Evolutionary conservation across 2,329 filamentous ascomycete genomes (phyloP).

Genomic region (Exophiala aquamarina): DNA sequence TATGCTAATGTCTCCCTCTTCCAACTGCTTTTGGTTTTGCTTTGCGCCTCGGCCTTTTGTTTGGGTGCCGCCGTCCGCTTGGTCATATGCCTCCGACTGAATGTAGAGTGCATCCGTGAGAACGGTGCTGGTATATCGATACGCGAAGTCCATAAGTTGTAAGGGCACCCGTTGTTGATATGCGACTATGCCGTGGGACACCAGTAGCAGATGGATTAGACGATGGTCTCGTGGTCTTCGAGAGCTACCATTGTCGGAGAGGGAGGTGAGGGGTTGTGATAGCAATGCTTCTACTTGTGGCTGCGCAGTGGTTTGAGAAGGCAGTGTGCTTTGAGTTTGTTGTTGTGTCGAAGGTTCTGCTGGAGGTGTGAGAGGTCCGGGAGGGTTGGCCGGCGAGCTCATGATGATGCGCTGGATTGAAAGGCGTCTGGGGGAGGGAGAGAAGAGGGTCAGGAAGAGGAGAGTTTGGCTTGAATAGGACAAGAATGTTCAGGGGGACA

Average conservation of each 20-base stretch:
- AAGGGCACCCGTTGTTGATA: conserved; percentile 55
- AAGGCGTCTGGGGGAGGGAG: no score
- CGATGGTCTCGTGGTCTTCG: conserved; percentile 51
- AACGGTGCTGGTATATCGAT: conserved; percentile 54
- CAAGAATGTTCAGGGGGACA: no score
- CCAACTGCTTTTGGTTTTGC: conserved; percentile 38
- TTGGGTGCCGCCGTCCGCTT: conserved; percentile 36
- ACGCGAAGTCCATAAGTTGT: conserved; percentile 54
- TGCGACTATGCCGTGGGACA: conserved; percentile 48
- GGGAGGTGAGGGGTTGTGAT: conserved; percentile 43
- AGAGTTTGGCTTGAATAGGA: background rate
- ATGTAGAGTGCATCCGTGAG: conserved; percentile 54
- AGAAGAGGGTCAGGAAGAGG: background rate
- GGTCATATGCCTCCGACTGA: conserved; percentile 50
- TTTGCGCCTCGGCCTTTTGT: conserved; percentile 32
- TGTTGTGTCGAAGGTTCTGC: conserved; percentile 37
- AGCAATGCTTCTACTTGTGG: conserved; percentile 30
- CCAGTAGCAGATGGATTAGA: conserved; percentile 51
- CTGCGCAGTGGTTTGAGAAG: conserved; percentile 18
- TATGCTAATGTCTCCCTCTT: conserved; percentile 55
- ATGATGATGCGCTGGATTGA: conserved; percentile 10
- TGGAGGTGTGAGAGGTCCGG: conserved; percentile 42
- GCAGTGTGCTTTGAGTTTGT: conserved; percentile 23
- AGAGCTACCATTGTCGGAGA: conserved; percentile 47
- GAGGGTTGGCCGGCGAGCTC: conserved; percentile 25